Percentiles rank a stretch among this genome's conserved stretches.
Conservation (phyloP, 768 basidiomycete genomes). For the Amanita exitialis region DNA sequence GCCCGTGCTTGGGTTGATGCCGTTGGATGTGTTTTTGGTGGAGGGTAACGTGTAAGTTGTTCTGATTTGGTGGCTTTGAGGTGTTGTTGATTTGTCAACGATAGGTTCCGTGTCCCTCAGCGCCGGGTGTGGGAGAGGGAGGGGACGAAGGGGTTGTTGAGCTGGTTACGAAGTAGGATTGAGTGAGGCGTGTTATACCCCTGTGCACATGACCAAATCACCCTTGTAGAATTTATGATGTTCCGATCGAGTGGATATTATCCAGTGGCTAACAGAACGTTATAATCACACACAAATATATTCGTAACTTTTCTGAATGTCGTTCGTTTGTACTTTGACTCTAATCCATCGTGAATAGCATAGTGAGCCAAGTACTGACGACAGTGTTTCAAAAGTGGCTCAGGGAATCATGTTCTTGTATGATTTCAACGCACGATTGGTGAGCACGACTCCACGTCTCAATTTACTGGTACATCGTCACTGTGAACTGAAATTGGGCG, state of each 20-base stretch:
- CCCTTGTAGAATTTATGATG: background rate
- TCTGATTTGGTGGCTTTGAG: background rate
- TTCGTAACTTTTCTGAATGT: too few species aligned
- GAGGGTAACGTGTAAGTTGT: slow-evolving; percentile 72
- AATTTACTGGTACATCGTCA: background rate
- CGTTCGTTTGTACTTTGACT: too few species aligned
- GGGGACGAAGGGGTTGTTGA: slow-evolving; percentile 72
- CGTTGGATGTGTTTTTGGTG: slow-evolving; percentile 73
- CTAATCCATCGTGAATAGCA: too few species aligned
- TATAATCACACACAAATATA: too few species aligned
- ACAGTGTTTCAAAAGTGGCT: too few species aligned
- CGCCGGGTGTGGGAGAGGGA: slow-evolving; percentile 81
- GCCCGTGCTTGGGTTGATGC: slow-evolving; percentile 61
- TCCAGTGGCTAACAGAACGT: too few species aligned
- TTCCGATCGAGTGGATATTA: too few species aligned
- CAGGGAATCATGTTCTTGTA: background rate
- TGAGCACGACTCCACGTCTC: background rate
- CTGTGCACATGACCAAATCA: background rate
- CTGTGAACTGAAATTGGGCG: background rate
- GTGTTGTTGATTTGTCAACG: background rate
- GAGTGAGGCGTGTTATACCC: slow-evolving; percentile 26
- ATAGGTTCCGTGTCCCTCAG: slow-evolving; percentile 73
- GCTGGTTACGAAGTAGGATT: slow-evolving; percentile 69
- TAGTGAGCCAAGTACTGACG: too few species aligned
- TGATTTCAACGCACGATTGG: background rate